Conservation (phyloP, 2,329 filamentous ascomycete genomes). For the Mariannaea elegans region DNA sequence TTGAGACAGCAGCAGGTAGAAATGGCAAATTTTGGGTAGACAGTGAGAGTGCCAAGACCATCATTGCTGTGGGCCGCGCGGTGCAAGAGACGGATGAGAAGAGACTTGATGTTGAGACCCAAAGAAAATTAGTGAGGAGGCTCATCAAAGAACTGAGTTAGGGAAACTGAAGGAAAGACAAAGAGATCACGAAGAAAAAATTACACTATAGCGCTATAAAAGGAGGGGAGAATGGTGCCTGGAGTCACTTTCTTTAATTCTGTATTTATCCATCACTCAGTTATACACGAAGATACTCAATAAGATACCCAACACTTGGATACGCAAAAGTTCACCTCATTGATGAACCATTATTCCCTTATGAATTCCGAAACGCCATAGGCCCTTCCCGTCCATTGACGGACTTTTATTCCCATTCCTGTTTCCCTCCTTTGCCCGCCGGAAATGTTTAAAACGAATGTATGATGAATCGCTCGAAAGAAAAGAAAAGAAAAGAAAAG, state of each 20-base stretch:
- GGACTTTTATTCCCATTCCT: constrained; percentile 21
- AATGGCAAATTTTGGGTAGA: constrained; percentile 95
- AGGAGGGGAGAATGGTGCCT: constrained; percentile 22
- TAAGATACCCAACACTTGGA: constrained; percentile 40
- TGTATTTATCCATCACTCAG: constrained; percentile 32
- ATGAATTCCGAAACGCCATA: constrained; percentile 32
- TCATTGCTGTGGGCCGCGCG: constrained; percentile 81
- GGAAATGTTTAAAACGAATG: constrained; percentile 31
- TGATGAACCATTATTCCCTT: constrained; percentile 27
- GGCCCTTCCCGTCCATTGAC: constrained; percentile 24
- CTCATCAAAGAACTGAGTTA: constrained; percentile 67
- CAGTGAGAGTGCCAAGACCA: constrained; percentile 75
- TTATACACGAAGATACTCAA: constrained; percentile 33
- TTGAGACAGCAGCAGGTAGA: constrained; percentile 92
- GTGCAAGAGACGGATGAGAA: constrained; percentile 80
- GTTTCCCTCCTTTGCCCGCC: constrained; percentile 29
- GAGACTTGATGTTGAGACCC: constrained; percentile 68
- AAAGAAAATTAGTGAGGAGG: constrained; percentile 75
- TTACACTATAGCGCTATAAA: background rate
- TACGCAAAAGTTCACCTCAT: constrained; percentile 27
- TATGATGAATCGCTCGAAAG: constrained; percentile 29
- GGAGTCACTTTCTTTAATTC: constrained; percentile 26
- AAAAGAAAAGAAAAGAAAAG: constrained; percentile 2
- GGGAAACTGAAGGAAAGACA: constrained; percentile 25
- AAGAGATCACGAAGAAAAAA: background rate